phyloP scores from a whole-genome alignment of 495 filamentous ascomycete genomes.

The Aspergillus carlsbadensis region DNA sequence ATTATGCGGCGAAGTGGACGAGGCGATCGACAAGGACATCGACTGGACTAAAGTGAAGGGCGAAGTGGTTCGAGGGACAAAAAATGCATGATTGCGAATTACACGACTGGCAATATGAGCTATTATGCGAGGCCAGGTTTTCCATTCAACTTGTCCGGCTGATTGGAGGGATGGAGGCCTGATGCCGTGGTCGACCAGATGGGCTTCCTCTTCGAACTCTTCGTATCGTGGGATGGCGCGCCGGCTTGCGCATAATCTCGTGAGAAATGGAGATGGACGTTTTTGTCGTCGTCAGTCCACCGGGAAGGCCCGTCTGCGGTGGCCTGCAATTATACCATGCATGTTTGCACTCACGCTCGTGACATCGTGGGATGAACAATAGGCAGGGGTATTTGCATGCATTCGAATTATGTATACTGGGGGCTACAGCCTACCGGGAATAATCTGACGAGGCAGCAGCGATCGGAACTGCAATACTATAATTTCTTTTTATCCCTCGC shows the following conservation, averaged over 20 bases:
- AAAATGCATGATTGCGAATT: constrained; percentile 57
- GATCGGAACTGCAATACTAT: background rate
- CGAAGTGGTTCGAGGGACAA: constrained; percentile 77
- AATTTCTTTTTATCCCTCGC: background rate
- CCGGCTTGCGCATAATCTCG: constrained; percentile 4
- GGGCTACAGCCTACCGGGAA: background rate
- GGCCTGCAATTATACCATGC: background rate
- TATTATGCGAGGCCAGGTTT: background rate
- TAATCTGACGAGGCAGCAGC: background rate
- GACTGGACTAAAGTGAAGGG: constrained; percentile 90
- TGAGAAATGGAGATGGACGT: background rate
- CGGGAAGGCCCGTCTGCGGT: background rate
- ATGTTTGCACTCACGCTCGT: background rate
- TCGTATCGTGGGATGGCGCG: constrained; percentile 3
- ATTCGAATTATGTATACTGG: background rate
- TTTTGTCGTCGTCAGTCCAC: background rate
- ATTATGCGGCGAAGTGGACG: constrained; percentile 86
- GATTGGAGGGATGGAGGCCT: background rate
- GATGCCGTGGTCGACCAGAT: background rate
- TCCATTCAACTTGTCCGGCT: background rate
- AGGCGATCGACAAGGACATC: constrained; percentile 80
- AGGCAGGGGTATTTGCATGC: background rate
- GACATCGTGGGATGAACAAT: background rate
- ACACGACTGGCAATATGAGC: constrained; percentile 1
- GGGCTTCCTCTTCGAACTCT: background rate